These are phyloP conservation scores for Tylopilus sp. DNA, from an alignment of 768 basidiomycete genomes.

Conservation along the genomic window DNA sequence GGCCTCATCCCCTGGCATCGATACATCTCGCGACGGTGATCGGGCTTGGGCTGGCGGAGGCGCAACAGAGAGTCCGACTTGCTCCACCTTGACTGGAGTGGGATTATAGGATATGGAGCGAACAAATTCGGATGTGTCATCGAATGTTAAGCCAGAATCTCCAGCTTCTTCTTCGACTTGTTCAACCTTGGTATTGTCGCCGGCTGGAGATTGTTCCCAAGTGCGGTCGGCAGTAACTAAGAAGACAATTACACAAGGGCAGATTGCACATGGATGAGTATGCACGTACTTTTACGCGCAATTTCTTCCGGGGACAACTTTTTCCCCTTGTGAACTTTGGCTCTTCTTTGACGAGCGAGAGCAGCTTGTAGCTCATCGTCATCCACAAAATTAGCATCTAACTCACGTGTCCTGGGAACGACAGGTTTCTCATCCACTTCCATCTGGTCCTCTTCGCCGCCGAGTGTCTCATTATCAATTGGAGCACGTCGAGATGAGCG, in stretches of 20 bases:
- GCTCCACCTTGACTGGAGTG: slow-evolving; percentile 48
- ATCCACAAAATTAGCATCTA: slow-evolving; percentile 90
- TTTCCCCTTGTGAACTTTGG: slow-evolving; percentile 73
- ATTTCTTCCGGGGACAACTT: slow-evolving; percentile 81
- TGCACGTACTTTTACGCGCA: slow-evolving; percentile 62
- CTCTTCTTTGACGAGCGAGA: slow-evolving; percentile 79
- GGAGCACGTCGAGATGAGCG: slow-evolving; percentile 62
- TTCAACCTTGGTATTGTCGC: slow-evolving; percentile 44
- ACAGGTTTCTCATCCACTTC: slow-evolving; percentile 76
- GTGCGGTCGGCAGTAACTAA: slow-evolving; percentile 64
- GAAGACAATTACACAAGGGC: slow-evolving; percentile 2
- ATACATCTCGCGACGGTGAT: slow-evolving; percentile 50
- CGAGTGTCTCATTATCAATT: slow-evolving; percentile 37
- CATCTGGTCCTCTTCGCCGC: slow-evolving; percentile 46
- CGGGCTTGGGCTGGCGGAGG: slow-evolving; percentile 30
- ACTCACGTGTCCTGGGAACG: slow-evolving; percentile 62
- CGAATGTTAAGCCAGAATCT: slow-evolving; percentile 69
- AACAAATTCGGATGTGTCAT: slow-evolving; percentile 97
- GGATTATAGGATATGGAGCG: slow-evolving; percentile 75
- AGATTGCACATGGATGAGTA: background rate
- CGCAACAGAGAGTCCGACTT: slow-evolving; percentile 31
- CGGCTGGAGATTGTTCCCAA: slow-evolving; percentile 44
- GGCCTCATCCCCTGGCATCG: slow-evolving; percentile 59
- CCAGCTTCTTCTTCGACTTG: slow-evolving; percentile 40
- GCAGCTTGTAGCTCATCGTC: slow-evolving; percentile 98